Percentiles rank a stretch among this genome's conserved stretches.
phyloP scores from a whole-genome alignment of 2,329 filamentous ascomycete species.

The Fusarium staphyleae region DNA sequence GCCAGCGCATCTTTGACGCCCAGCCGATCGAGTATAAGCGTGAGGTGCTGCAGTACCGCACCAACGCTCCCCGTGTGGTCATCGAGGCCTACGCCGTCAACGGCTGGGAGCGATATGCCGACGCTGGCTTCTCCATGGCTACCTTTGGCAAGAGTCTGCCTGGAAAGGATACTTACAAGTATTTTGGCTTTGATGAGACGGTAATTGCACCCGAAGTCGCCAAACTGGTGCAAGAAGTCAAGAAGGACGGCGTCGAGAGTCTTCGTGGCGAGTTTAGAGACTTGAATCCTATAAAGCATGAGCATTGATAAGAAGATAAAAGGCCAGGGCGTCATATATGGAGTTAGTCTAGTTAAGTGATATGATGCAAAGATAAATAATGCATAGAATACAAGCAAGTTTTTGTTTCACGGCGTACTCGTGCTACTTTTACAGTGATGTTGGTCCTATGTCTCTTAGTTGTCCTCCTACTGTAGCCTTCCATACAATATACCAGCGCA shows the following conservation, averaged over 20 bases:
- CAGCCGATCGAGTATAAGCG: slow-evolving; percentile 55
- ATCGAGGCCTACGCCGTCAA: slow-evolving; percentile 66
- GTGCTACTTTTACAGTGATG: background rate
- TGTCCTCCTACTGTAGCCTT: background rate
- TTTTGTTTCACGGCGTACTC: slow-evolving; percentile 1
- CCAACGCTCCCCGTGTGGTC: slow-evolving; percentile 59
- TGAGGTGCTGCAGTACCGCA: slow-evolving; percentile 51
- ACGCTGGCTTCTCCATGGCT: slow-evolving; percentile 61
- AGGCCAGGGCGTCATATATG: slow-evolving; percentile 4
- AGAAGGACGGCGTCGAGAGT: slow-evolving; percentile 42
- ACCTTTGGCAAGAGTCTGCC: slow-evolving; percentile 64
- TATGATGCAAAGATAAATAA: slow-evolving; percentile 3
- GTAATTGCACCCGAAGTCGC: slow-evolving; percentile 50
- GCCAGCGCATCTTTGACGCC: slow-evolving; percentile 52
- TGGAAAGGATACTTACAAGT: slow-evolving; percentile 60
- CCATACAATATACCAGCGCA: background rate
- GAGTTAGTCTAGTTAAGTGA: slow-evolving; percentile 18
- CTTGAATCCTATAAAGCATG: slow-evolving; percentile 37
- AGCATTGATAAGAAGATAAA: slow-evolving; percentile 29
- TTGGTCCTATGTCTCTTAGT: background rate
- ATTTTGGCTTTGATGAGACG: slow-evolving; percentile 61
- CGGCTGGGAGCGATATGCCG: slow-evolving; percentile 67
- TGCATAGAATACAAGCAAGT: slow-evolving; percentile 21
- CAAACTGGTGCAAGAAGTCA: slow-evolving; percentile 42
- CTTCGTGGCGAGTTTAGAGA: slow-evolving; percentile 45